Base-by-base conservation (phyloP, 2,329 filamentous ascomycete species). In the Colletotrichum eleusines region DNA sequence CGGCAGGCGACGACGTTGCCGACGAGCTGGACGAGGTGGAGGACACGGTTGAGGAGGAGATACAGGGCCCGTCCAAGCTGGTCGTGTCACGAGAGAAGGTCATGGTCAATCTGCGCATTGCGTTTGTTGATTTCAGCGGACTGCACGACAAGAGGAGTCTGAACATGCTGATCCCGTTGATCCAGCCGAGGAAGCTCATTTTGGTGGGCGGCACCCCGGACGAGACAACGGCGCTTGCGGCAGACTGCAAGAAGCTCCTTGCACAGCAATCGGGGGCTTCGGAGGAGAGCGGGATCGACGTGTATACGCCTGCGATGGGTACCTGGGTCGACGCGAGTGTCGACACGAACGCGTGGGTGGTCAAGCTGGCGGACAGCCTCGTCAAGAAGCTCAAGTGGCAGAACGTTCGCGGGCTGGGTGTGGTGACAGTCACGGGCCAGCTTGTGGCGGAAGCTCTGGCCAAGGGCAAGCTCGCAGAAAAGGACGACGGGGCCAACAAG, bases 281-380 rank as follows among this genome's bases (percentile, higher is more conserved):
- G 7, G 83, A 83, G 51, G 84, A 86, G 46, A 81, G 83, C 55
- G 82, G 85, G 23, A 87, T 90, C 44, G 91, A 95, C 73, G 93
- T 99, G 6, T 95, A 95, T 78, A 94, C 94, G 0, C 96, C 96
- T 1, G 81, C 84, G 12, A 84, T 93, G n/a, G 94, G 94, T 31
- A 84, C 87, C 42, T 84, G 86, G 18, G 87, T 99, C 51, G 91
- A 99, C 80, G 96, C 95, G 16, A 98, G 95, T 77, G 95, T 98
- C 51, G 96, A 99, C 79, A 98, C 95, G 6, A 98, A 98, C 78
- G 95, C 96, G 5, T 99, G 97, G 96, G 91, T 93, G 31, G 93
- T 99, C 71, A 97, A 95, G 80, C 87, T 99, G 23, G 94, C 94
- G 59, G 93, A 95, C 75, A 85, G 89, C 54, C 89, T 99, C 26